Evolutionary conservation across 2,329 filamentous ascomycete species (phyloP), one percentile per base, ranked within the genome.

Genomic region (Fusarium incarnatum): DNA sequence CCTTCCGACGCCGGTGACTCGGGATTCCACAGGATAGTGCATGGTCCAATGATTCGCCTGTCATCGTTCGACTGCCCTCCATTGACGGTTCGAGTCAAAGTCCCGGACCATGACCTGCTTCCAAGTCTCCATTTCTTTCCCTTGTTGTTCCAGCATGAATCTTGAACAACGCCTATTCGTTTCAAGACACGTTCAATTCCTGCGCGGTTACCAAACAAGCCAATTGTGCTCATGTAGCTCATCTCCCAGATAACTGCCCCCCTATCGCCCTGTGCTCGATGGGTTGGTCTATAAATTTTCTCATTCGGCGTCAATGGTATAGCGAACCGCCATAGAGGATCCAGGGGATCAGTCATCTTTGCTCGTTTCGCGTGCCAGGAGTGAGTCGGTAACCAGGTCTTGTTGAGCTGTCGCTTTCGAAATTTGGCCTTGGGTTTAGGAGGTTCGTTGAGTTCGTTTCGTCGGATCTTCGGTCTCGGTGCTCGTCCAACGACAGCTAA

Each of bases 301-400:
- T 94, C 91, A 28, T 92, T 97, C 0, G 95, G 94, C 7, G 92
- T 94, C 68, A 97, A 79, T 0, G 94, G 94, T 25, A 98, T 83
- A 1, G 93, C 89, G 79, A 98, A 97, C 42, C 94, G 88, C 96
- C 96, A 99, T n/a, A 96, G 81, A 5, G 93, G 91, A 46, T 91
- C 86, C 50, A 88, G 90, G 0, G 93, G 91, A 10, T 88, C 86
- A 1, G 94, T 94, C 92, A 99, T 97, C 64, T 88, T 92, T 23
- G 96, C 94, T 64, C 96, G 86, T 80, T 99, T 99, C 4, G 95
- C 91, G 80, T 97, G 94, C 87, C 92, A 99, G 70, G 97, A 82
- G 79, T 99, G 96, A 9, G 96, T 98, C 0, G 96, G 96, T 18
- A 99, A 84, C 94, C 95, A 98, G 5, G 92, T 94, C 83, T 98